Conservation (phyloP, 2,329 filamentous ascomycete genomes). For the Nemania abortiva region DNA sequence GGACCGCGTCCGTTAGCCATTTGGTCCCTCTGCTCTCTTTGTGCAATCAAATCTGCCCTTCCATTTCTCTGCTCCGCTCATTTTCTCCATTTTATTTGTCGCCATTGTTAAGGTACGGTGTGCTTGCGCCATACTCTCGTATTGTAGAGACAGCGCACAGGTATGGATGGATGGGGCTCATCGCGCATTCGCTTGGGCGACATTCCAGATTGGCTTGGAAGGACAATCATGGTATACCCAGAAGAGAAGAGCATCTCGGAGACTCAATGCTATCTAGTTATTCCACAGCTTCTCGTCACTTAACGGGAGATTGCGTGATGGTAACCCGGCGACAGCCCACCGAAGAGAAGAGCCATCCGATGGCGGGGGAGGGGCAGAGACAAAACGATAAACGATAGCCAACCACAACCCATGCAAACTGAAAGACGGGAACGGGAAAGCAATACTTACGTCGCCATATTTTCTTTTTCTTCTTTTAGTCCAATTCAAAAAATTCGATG, state of each 20-base stretch:
- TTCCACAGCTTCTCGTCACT: not conserved
- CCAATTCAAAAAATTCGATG: not conserved
- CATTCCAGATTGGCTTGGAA: not conserved
- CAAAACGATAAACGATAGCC: not conserved
- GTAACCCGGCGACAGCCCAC: slow-evolving; percentile 19
- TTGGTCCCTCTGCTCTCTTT: not conserved
- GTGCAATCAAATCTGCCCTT: not conserved
- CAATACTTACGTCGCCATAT: slow-evolving; percentile 51
- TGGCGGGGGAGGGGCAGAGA: slow-evolving; percentile 48
- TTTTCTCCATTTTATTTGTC: not conserved
- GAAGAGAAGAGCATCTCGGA: not conserved
- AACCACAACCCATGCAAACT: not conserved
- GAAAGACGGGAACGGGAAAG: not conserved
- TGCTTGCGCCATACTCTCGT: not conserved
- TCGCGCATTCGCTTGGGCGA: not conserved
- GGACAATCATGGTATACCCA: not conserved
- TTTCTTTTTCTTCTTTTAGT: slow-evolving; percentile 16
- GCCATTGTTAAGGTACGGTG: no score
- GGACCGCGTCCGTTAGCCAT: slow-evolving; percentile 11
- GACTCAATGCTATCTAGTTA: not conserved
- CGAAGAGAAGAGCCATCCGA: slow-evolving; percentile 8
- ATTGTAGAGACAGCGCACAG: not conserved
- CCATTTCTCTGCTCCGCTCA: not conserved
- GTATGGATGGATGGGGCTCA: not conserved
- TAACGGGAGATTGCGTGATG: not conserved